Percentiles rank a stretch among this genome's conserved stretches.
Evolutionary conservation across 2,329 filamentous ascomycete species (phyloP).

Genomic region (Trichoderma gracile): DNA sequence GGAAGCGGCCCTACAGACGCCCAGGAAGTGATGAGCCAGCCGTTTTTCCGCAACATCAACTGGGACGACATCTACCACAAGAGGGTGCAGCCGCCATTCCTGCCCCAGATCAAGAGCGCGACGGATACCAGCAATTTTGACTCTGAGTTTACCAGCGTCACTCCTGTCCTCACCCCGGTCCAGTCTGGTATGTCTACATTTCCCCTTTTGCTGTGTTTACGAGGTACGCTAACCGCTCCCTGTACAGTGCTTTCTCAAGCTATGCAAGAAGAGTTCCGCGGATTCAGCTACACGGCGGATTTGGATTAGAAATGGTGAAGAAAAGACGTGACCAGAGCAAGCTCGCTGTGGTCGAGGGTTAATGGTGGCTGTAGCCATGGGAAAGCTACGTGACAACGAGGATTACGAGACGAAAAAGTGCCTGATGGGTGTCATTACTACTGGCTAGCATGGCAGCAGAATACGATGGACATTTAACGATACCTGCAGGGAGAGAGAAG

Average conservation of each 20-base stretch:
- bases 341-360: slow-evolving; percentile 28
- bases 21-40: slow-evolving; percentile 97
- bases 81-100: slow-evolving; percentile 82
- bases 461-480: slow-evolving; percentile 5
- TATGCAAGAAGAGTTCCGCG: slow-evolving; percentile 99
- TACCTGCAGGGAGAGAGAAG: slow-evolving; percentile 7
- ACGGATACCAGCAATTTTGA: slow-evolving; percentile 99
- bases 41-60: slow-evolving; percentile 96
- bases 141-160: slow-evolving; percentile 97
- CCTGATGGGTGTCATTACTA: background rate
- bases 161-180: slow-evolving; percentile 92
- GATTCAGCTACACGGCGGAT: slow-evolving; percentile 95
- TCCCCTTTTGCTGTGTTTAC: background rate
- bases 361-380: background rate
- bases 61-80: slow-evolving; percentile 99
- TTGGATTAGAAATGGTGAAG: slow-evolving; percentile 59
- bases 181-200: slow-evolving; percentile 75
- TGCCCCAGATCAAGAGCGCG: slow-evolving; percentile 83
- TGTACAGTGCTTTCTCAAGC: slow-evolving; percentile 84
- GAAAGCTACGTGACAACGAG: background rate
- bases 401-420: background rate
- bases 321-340: slow-evolving; percentile 27
- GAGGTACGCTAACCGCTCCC: slow-evolving; percentile 32
- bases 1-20: slow-evolving; percentile 95
- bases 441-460: background rate